phyloP scores from a whole-genome alignment of 192 early-diverging fungal species.

The Entomortierella parvispora region DNA sequence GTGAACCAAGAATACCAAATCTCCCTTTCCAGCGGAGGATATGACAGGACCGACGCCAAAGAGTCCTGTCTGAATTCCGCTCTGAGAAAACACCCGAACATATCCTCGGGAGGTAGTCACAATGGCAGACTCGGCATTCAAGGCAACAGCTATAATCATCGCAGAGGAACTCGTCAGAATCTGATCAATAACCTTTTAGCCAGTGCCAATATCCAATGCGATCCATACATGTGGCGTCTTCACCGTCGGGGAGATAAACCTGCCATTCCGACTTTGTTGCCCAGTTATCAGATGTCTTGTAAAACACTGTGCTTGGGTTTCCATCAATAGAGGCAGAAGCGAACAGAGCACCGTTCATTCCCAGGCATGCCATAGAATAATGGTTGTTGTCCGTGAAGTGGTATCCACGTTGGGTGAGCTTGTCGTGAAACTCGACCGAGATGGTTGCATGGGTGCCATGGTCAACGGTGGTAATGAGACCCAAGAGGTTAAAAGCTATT shows the following conservation, averaged over 20 bases:
- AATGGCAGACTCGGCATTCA: conserved; percentile 72
- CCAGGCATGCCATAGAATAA: conserved; percentile 82
- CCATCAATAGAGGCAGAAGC: conserved; percentile 61
- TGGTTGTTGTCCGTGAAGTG: conserved; percentile 85
- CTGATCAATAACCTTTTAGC: neutral
- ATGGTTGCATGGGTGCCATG: conserved; percentile 78
- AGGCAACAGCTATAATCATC: conserved; percentile 68
- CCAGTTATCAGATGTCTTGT: conserved; percentile 77
- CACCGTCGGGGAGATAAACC: conserved; percentile 68
- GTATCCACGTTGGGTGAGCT: conserved; percentile 76
- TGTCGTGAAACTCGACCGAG: conserved; percentile 92
- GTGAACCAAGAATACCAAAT: conserved; percentile 55
- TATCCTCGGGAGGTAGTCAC: conserved; percentile 79
- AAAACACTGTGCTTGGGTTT: conserved; percentile 73
- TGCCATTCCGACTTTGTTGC: conserved; percentile 82
- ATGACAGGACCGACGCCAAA: conserved; percentile 68
- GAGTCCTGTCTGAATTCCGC: conserved; percentile 83
- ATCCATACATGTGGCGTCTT: conserved; percentile 67
- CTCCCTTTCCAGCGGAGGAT: conserved; percentile 46
- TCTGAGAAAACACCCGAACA: conserved; percentile 80
- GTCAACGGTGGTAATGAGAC: conserved; percentile 78
- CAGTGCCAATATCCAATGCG: neutral
- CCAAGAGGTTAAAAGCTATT: conserved; percentile 86
- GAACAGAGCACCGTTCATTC: conserved; percentile 76
- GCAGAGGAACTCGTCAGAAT: conserved; percentile 1